Base-by-base conservation (phyloP, 768 basidiomycete species). In the Epithele typhae region DNA sequence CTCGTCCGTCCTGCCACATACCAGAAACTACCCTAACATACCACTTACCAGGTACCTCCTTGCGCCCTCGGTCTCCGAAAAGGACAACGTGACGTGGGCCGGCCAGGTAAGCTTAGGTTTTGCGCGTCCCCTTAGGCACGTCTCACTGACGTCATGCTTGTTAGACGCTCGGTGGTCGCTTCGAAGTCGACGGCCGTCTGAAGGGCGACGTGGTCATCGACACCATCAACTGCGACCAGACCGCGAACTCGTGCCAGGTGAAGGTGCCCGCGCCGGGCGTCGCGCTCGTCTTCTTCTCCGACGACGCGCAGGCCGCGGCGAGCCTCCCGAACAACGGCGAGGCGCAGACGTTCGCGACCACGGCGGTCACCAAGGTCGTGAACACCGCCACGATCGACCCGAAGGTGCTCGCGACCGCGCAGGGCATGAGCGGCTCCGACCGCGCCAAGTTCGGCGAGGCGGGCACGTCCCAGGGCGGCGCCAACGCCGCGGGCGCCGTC, bases 261-360 rank as follows among this genome's bases (percentile, higher is more conserved):
- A 72, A 70, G 8, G 77, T 91, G 35, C 74, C 77, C 32, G 84
- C 87, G 1, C 88, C 90, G 0, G 79, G 78, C 25, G 80, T 84
- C 52, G 87, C 87, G 2, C 71, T 92, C 35, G 85, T 92, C 48
- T 90, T 87, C 72, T 68, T 92, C 35, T 74, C 67, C 4, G 62
- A 71, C 38, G 45, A 60, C 23, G 71, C 75, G 4, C 56, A 72
- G 35, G 48, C 62, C 1, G 48, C 60, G 1, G 73, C 71, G 33
- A 59, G 64, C 8, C 60, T 56, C 12, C 57, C 63, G 1, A 59
- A 54, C n/a, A 53, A 64, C 3, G 66, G 71, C 1, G n/a, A n/a
- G n/a, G 27, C 27, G 27, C 60, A 57, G 55, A 82, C 79, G 17
- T 85, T 81, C 58, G 49, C 78, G 12, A 84, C 78, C 14, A 79